Evolutionary conservation across 2,329 filamentous ascomycete genomes (phyloP).

Genomic region (Botryotinia calthae): DNA sequence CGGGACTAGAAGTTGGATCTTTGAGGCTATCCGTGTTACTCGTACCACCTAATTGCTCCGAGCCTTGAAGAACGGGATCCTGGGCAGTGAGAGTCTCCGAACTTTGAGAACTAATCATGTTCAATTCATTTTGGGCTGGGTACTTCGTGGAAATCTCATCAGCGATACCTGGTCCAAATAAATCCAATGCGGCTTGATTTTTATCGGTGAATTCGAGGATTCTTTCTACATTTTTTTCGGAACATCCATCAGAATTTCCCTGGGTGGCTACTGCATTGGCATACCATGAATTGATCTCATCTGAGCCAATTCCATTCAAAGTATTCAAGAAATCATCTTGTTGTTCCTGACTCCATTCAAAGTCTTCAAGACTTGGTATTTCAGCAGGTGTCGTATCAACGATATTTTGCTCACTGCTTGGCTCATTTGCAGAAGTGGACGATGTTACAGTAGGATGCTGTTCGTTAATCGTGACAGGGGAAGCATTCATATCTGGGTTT

Average conservation of each 20-base stretch:
- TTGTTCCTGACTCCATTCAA: neutral
- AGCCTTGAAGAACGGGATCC: neutral
- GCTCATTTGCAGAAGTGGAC: neutral
- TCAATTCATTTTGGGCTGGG: neutral
- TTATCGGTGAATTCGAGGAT: neutral
- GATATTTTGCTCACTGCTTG: neutral
- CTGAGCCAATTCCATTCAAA: neutral
- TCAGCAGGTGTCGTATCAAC: fast-evolving
- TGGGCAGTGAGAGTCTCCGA: neutral
- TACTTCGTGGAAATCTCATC: neutral
- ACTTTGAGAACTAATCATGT: too few relatives aligned
- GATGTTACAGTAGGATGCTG: fast-evolving
- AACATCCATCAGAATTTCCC: neutral
- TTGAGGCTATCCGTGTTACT: neutral
- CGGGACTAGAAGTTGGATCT: too few relatives aligned
- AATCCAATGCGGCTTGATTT: neutral
- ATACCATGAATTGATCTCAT: neutral
- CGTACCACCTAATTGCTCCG: too few relatives aligned
- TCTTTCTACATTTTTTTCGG: neutral
- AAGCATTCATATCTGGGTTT: neutral
- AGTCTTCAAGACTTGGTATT: neutral
- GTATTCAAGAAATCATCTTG: neutral
- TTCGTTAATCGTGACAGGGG: fast-evolving
- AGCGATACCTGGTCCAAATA: neutral
- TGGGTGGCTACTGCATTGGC: neutral